Evolutionary conservation across 148 eudicot genomes (phyloP), one percentile per base, ranked within the genome.

Genomic region (Linanthus parryae): DNA sequence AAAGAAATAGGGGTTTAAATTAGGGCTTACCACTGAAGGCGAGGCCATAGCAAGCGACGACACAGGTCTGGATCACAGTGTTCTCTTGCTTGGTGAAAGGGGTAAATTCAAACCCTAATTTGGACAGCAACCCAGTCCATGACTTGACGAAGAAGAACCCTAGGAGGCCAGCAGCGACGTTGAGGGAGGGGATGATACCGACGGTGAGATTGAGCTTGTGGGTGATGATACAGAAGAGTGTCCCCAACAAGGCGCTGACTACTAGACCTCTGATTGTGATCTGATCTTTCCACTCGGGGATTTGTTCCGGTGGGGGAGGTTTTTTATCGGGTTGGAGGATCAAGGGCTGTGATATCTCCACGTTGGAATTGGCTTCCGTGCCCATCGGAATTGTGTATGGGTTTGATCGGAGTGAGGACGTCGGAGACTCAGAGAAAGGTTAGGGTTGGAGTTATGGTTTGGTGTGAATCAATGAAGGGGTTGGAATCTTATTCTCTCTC

Each of bases 41-140:
- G 45, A 88, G 87, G 64, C 97, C 94, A 56, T 84, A 88, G 25
- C 94, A 84, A 54, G 97, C 94, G 56, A 88, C 97, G 44, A 88
- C 90, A 48, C 97, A 88, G 18, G 97, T 88, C 63, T 88, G 97
- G 50, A 88, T 88, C 18, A 85, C 90, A 31, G 94, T 88, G 43
- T 88, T 88, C 73, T 88, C 97, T 48, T 84, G 97, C 20, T 75
- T 69, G 19, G 97, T 88, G 37, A 88, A 88, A 0, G 94, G 90
- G 30, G 66, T 54, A 25, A 56, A 34, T 15, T 66, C 49, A 56
- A 84, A 63, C 46, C 97, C 94, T 5, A 85, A 67, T 49, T 69
- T 77, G 11, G 76, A 51, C 29, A 73, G 22, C 29, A 82, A 48
- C 3, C 64, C 49, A 21, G 94, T 84, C 94, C 96, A 88, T 1